Base-by-base conservation (phyloP, 2,329 filamentous ascomycete species). In the Cercospora brassicicola region DNA sequence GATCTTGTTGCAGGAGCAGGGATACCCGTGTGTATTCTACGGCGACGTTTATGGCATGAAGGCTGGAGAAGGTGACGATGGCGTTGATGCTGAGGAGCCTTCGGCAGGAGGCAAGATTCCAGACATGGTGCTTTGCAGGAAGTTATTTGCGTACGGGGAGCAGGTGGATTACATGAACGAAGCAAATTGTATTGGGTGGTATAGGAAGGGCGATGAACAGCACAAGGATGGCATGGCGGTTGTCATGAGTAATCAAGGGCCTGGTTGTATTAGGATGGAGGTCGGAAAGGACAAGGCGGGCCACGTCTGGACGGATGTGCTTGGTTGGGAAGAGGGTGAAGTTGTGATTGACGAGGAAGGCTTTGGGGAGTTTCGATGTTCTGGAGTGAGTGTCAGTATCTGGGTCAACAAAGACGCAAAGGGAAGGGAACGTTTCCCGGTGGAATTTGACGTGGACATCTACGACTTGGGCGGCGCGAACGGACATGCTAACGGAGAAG, bases 21-120 rank as follows among this genome's bases (percentile, higher is more conserved):
- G 88, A 18, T 85, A 88, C 45, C 89, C 89, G 0, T 91, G 87
- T 72, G 79, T 90, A 48, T 91, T 91, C 77, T 91, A 88, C 73
- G 62, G 62, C 8, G 62, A 64, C 20, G 13, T 64, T 2, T 91
- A 88, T 73, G 88, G 89, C 31, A 89, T 91, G 73, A 78, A 91
- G 1, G 90, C 89, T 77, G 88, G 89, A 36, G 87, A 88, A 64
- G 80, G 89, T 33, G 87, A 88, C 62, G 80, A 82, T 64, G 82
- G 78, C 59, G 80, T 84, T 31, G 80, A 82, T 18, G 80, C 84
- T 4, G 82, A 85, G 66, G 80, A 79, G 7, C 87, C 87, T 56
- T 69, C 73, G 7, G 67, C 67, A 18, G 71, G 68, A 26, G 64
- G 64, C 31, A 67, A 69, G 60, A 81, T 91, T 0, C 84, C 87